Evolutionary conservation across 2,329 filamentous ascomycete species (phyloP), one percentile per base, ranked within the genome.

Genomic region (Calonectria pseudoturangicola): DNA sequence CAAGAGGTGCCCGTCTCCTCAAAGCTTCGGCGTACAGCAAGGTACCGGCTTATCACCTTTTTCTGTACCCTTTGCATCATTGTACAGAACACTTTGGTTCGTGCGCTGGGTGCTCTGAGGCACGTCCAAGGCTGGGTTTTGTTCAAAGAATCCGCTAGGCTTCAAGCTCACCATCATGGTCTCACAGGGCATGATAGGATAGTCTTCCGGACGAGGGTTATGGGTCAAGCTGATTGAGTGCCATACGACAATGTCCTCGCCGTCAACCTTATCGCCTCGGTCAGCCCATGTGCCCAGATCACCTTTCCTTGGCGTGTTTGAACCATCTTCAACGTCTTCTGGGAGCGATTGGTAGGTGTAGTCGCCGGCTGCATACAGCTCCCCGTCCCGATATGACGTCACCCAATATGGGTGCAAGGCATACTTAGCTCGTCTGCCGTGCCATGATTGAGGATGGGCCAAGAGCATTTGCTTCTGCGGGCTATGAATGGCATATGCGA

Each of bases 271-370:
- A 62, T 73, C 71, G 28, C 68, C 39, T 47, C 68, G 68, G 25
- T 12, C 60, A 2, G 70, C 58, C 70, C 70, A 72, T 2, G 50
- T 36, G 3, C 36, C 33, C 4, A 72, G 28, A 15, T 69, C 70
- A 12, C 60, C 66, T 15, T 58, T 69, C 2, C 41, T 41, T 6
- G 30, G 21, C 2, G 21, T 16, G 7, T 21, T 39, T 8, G 33
- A 9, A 18, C 27, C 68, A 5, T 47, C 68, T 5, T 36, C 25
- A 12, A 70, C 60, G 13, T 70, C 60, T 27, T 70, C 68, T 1
- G 68, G 68, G 2, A 70, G 58, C n/a, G 68, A 70, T 21, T 72
- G 70, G n/a, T 68, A 70, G 7, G 70, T 72, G 33, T 70, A 72
- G 4, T 72, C 70, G 0, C 70, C 70, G 30, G 70, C 58, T n/a